phyloP scores from a whole-genome alignment of 768 basidiomycete genomes.

The Crepidotus variabilis region DNA sequence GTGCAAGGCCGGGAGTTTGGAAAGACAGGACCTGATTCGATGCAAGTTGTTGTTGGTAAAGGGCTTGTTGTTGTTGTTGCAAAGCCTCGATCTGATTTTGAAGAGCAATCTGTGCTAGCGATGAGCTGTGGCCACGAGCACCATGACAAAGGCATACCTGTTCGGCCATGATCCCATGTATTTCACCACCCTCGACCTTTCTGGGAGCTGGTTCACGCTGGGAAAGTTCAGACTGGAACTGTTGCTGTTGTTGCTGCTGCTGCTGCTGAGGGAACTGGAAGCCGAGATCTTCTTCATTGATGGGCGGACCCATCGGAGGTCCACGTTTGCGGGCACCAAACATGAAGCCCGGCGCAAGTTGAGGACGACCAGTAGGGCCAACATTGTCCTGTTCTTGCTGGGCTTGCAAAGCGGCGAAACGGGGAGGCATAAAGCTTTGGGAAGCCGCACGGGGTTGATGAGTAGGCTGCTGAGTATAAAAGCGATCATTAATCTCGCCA shows the following conservation, averaged over 20 bases:
- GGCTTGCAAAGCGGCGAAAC: conserved; percentile 77
- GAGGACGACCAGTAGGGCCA: conserved; percentile 78
- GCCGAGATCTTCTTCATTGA: conserved; percentile 75
- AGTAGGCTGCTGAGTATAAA: conserved; percentile 43
- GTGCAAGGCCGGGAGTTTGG: conserved; percentile 71
- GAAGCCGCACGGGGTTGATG: conserved; percentile 75
- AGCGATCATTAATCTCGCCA: conserved; percentile 69
- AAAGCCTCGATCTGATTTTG: conserved; percentile 89
- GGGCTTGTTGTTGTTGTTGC: conserved; percentile 85
- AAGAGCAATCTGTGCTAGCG: conserved; percentile 67
- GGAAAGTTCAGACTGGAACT: conserved; percentile 27
- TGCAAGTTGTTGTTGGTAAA: conserved; percentile 88
- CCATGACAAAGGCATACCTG: conserved; percentile 59
- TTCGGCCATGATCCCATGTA: conserved; percentile 91
- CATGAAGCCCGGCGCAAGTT: conserved; percentile 88
- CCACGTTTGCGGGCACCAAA: conserved; percentile 71
- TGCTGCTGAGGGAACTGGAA: conserved; percentile 84
- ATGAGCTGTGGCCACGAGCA: conserved; percentile 3
- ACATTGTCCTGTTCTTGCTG: conserved; percentile 70
- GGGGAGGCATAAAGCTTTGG: conserved; percentile 84
- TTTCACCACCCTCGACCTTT: conserved; percentile 68
- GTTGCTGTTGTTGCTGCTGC: conserved; percentile 42
- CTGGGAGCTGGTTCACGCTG: conserved; percentile 41
- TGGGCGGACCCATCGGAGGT: conserved; percentile 63
- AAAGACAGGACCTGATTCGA: conserved; percentile 82